A percentile compares a stretch with the other conserved stretches of the same genome.
phyloP scores from a whole-genome alignment of 148 eudicot genomes.

The Talinum fruticosum region DNA sequence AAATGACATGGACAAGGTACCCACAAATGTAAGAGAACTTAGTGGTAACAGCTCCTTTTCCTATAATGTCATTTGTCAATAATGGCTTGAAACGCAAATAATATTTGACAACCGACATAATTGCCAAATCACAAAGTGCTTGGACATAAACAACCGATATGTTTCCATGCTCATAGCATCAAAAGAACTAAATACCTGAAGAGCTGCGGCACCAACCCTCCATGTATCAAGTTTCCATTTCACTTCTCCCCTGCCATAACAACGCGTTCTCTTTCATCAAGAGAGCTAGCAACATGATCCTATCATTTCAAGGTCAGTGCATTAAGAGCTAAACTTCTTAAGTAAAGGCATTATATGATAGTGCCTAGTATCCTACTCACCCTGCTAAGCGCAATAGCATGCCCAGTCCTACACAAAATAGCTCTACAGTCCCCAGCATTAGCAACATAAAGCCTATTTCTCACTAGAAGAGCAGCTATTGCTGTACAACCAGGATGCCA shows the following conservation, averaged over 20 bases:
- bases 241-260: conserved; percentile 66
- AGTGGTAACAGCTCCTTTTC: not conserved
- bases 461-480: conserved; percentile 61
- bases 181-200: conserved; percentile 50
- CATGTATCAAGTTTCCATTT: conserved; percentile 90
- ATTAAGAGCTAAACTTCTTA: conserved; percentile 6
- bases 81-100: not conserved
- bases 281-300: conserved; percentile 91
- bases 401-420: conserved; percentile 67
- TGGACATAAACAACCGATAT: not conserved
- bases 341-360: not conserved
- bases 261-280: conserved; percentile 80
- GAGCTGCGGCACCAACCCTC: conserved; percentile 96
- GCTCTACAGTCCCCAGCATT: conserved; percentile 97
- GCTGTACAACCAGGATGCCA: conserved; percentile 99
- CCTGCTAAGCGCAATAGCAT: conserved; percentile 68
- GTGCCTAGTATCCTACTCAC: conserved; percentile 39
- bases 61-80: not conserved
- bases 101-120: too few relatives aligned
- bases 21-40: not conserved
- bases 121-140: not conserved
- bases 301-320: conserved; percentile 28
- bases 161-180: conserved; percentile 8
- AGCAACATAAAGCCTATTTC: conserved; percentile 70
- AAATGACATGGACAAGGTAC: not conserved